phyloP scores from a whole-genome alignment of 345 rosid genomes.

The Eucalyptus paniculata region DNA sequence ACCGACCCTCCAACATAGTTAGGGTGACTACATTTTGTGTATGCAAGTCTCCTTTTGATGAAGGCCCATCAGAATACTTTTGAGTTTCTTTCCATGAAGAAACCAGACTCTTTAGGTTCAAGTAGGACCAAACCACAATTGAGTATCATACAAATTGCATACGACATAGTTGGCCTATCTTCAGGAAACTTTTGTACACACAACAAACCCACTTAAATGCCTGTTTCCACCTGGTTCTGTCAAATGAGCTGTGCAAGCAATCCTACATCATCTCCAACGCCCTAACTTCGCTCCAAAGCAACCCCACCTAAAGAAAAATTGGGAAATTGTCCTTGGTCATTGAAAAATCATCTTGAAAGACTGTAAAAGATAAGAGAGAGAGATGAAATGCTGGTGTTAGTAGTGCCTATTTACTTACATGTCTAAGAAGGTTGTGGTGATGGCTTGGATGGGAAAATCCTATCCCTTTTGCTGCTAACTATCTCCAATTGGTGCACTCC shows the following conservation, averaged over 20 bases:
- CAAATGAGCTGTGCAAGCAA: background rate
- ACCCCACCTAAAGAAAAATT: slow-evolving; percentile 4
- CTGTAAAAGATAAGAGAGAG: background rate
- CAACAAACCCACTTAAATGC: background rate
- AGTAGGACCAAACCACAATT: background rate
- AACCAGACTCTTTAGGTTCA: background rate
- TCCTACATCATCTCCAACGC: background rate
- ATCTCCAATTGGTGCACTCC: slow-evolving; percentile 30
- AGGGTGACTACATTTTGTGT: background rate
- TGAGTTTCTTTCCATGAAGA: background rate
- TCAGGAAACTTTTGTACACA: background rate
- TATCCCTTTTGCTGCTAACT: slow-evolving; percentile 28
- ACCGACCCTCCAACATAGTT: background rate
- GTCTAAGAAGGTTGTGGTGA: slow-evolving; percentile 1
- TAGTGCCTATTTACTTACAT: background rate
- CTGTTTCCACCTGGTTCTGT: background rate
- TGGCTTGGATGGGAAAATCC: slow-evolving; percentile 18
- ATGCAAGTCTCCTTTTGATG: background rate
- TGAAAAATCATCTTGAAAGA: background rate
- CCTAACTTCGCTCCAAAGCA: slow-evolving; percentile 3
- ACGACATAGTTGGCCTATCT: background rate
- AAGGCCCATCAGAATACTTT: background rate
- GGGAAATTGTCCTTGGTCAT: background rate
- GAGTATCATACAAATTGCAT: background rate
- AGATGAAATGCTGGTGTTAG: background rate